Conservation (phyloP, 768 basidiomycete genomes). For the Coprinopsis strossmayeri region DNA sequence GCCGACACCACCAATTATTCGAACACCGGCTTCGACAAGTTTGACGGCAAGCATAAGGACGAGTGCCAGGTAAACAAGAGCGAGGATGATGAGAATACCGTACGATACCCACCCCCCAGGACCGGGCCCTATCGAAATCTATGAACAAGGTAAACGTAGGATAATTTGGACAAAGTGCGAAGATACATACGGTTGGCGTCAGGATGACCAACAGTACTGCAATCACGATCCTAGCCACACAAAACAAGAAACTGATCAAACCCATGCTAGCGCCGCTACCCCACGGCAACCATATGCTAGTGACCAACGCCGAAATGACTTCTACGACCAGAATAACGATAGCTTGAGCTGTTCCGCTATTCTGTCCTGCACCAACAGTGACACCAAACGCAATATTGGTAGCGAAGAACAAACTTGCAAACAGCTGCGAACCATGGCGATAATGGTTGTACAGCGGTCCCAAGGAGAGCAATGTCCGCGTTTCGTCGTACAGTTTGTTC, state of each 20-base stretch:
- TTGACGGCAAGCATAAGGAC: conserved; percentile 80
- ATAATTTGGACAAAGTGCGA: not conserved
- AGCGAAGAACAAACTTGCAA: conserved; percentile 73
- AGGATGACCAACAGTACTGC: conserved; percentile 89
- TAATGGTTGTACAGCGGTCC: conserved; percentile 96
- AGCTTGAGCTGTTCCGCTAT: conserved; percentile 86
- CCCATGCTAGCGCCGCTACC: conserved; percentile 97
- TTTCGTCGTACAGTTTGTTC: conserved; percentile 92
- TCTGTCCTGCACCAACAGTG: conserved; percentile 85
- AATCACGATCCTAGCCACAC: conserved; percentile 83
- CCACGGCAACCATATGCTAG: conserved; percentile 96
- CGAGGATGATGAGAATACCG: conserved; percentile 79
- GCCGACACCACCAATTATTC: conserved; percentile 67
- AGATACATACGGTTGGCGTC: conserved; percentile 67
- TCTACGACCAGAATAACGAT: conserved; percentile 87
- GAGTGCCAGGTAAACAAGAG: conserved; percentile 80
- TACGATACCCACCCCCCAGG: conserved; percentile 93
- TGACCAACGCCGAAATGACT: conserved; percentile 78
- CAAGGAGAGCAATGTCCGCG: conserved; percentile 80
- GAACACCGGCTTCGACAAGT: conserved; percentile 73
- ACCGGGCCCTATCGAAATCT: conserved; percentile 81
- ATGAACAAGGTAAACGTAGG: conserved; percentile 7
- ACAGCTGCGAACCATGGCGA: conserved; percentile 84
- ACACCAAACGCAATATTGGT: conserved; percentile 80
- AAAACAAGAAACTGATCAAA: conserved; percentile 87